A percentile compares a stretch with the other conserved stretches of the same genome.
These are phyloP conservation scores for Paraphoma chrysanthemicola DNA, from an alignment of 2,329 filamentous ascomycete genomes.

Conservation along the genomic window DNA sequence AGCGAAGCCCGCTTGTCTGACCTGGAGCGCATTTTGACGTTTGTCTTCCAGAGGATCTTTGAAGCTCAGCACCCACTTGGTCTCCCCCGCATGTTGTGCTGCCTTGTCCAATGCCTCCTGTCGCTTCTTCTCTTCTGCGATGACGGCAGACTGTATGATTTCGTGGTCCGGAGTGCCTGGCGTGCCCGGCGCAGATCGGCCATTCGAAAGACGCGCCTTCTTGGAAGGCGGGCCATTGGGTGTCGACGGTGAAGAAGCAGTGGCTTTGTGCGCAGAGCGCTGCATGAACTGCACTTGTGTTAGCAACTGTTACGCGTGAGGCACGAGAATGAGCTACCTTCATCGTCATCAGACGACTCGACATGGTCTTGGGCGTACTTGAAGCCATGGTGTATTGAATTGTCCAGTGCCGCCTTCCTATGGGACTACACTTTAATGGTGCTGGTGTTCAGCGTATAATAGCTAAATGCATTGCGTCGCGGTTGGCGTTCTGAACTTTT, in stretches of 20 bases:
- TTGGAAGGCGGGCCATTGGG: slow-evolving; percentile 65
- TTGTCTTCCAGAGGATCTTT: slow-evolving; percentile 51
- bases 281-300: slow-evolving; percentile 77
- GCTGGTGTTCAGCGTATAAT: too few relatives aligned
- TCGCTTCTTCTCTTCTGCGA: slow-evolving; percentile 71
- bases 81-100: slow-evolving; percentile 70
- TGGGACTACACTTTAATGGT: too few relatives aligned
- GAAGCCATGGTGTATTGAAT: slow-evolving; percentile 30
- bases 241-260: slow-evolving; percentile 56
- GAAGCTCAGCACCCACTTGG: slow-evolving; percentile 76
- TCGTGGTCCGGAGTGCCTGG: slow-evolving; percentile 57
- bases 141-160: slow-evolving; percentile 68
- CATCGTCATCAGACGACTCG: slow-evolving; percentile 88
- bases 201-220: slow-evolving; percentile 65
- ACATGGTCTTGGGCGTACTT: slow-evolving; percentile 69
- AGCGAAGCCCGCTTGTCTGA: slow-evolving; percentile 69
- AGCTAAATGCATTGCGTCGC: neutral
- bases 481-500: neutral
- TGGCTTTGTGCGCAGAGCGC: slow-evolving; percentile 72
- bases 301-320: slow-evolving; percentile 9
- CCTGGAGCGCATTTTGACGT: slow-evolving; percentile 49
- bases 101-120: slow-evolving; percentile 65
- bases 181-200: slow-evolving; percentile 40
- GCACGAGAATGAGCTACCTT: slow-evolving; percentile 59
- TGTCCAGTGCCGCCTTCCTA: neutral